These are phyloP conservation scores for Pichia paraexigua DNA, from an alignment of 805 yeast genomes.

Conservation along the genomic window DNA sequence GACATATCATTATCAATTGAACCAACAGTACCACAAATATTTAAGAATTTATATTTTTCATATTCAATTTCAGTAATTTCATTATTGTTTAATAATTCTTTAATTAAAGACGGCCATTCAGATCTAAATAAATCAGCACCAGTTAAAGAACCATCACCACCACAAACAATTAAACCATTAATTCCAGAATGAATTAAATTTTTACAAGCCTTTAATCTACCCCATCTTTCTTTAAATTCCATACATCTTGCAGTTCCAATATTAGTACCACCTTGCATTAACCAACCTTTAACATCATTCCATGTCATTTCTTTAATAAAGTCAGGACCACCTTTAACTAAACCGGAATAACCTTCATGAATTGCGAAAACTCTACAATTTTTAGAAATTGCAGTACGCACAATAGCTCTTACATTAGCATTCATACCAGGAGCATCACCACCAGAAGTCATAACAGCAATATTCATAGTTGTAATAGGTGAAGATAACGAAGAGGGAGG, in stretches of 20 bases:
- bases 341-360: constrained; percentile 69
- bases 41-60: constrained; percentile 45
- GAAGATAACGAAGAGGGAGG: neutral
- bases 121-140: constrained; percentile 72
- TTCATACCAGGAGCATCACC: constrained; percentile 83
- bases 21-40: constrained; percentile 70
- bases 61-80: constrained; percentile 40
- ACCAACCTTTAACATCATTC: constrained; percentile 68
- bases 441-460: constrained; percentile 75
- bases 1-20: constrained; percentile 84
- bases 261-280: constrained; percentile 65
- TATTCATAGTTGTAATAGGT: constrained; percentile 25
- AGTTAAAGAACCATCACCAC: constrained; percentile 78
- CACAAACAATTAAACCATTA: constrained; percentile 72
- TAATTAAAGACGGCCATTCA: constrained; percentile 69
- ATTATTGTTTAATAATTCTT: constrained; percentile 42
- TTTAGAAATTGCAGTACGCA: constrained; percentile 54
- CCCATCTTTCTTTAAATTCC: constrained; percentile 59
- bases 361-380: constrained; percentile 63
- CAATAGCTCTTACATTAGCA: constrained; percentile 66
- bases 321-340: constrained; percentile 54
- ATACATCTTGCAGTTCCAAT: constrained; percentile 73
- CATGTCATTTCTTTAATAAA: constrained; percentile 56
- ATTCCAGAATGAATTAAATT: constrained; percentile 65
- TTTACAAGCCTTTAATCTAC: constrained; percentile 55